These are phyloP conservation scores for Colletotrichum nymphaeae DNA, from an alignment of 2,329 filamentous ascomycete genomes.

Conservation along the genomic window DNA sequence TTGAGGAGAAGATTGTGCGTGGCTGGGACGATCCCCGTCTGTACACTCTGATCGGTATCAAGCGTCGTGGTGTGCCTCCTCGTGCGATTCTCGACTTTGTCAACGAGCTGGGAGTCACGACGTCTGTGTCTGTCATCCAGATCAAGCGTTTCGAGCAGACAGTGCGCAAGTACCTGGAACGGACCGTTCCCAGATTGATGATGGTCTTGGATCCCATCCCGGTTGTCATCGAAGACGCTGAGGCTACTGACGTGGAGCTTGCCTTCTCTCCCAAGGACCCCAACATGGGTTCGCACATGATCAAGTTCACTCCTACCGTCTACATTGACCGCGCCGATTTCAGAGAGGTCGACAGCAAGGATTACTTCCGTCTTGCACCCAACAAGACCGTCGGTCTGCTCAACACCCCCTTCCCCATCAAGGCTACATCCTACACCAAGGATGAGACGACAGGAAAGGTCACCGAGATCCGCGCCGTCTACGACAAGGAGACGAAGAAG, in stretches of 20 bases:
- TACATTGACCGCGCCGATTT: conserved; percentile 90
- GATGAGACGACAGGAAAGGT: conserved; percentile 73
- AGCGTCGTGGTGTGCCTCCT: conserved; percentile 86
- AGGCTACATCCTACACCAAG: conserved; percentile 76
- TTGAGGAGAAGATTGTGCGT: conserved; percentile 81
- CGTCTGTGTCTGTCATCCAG: conserved; percentile 82
- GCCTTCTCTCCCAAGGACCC: conserved; percentile 88
- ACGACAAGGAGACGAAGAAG: conserved; percentile 77
- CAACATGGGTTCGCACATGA: conserved; percentile 69
- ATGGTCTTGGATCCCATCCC: conserved; percentile 87
- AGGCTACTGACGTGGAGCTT: conserved; percentile 70
- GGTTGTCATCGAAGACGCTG: conserved; percentile 83
- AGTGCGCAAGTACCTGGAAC: conserved; percentile 87
- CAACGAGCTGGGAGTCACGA: conserved; percentile 91
- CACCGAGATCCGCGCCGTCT: conserved; percentile 70
- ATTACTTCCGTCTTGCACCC: conserved; percentile 85
- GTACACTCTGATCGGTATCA: conserved; percentile 87
- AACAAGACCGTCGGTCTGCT: conserved; percentile 82
- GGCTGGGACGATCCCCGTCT: conserved; percentile 93
- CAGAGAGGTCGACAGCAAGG: conserved; percentile 77
- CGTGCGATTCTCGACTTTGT: conserved; percentile 91
- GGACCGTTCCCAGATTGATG: conserved; percentile 89
- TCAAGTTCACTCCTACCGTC: conserved; percentile 78
- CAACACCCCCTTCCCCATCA: conserved; percentile 77
- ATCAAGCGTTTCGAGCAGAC: conserved; percentile 86